Evolutionary conservation across 345 rosid genomes (phyloP).

Genomic region (Pelargonium nanum): DNA sequence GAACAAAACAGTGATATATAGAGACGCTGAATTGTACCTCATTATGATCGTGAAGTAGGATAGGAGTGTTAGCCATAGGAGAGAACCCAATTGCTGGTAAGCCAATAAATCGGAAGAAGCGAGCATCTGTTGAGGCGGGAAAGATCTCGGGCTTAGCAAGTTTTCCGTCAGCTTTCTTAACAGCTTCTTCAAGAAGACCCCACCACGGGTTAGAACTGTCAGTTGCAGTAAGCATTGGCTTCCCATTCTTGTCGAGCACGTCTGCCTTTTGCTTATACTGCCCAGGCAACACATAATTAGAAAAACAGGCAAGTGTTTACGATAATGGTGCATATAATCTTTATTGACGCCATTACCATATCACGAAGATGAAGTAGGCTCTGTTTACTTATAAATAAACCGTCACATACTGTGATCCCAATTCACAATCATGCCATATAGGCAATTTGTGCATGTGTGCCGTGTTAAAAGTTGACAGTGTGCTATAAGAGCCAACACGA

Average conservation of each 20-base stretch:
- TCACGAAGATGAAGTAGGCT: no score
- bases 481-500: no score
- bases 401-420: no score
- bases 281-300: constrained; percentile 27
- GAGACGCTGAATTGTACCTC: constrained; percentile 37
- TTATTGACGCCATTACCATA: neutral
- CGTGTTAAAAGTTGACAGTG: no score
- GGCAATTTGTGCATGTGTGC: no score
- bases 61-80: constrained; percentile 83
- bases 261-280: constrained; percentile 75
- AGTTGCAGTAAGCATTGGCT: constrained; percentile 45
- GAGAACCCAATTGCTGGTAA: constrained; percentile 85
- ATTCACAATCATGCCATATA: no score
- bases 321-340: neutral
- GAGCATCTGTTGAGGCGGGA: constrained; percentile 85
- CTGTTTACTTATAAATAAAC: no score
- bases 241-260: constrained; percentile 29
- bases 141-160: constrained; percentile 71
- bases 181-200: constrained; percentile 66
- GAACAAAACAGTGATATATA: constrained; percentile 1
- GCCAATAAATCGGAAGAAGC: constrained; percentile 55
- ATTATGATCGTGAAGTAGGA: constrained; percentile 84
- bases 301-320: neutral
- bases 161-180: constrained; percentile 60
- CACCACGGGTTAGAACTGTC: constrained; percentile 87